These are phyloP conservation scores for Pyracantha coccinea DNA, from an alignment of 331 rosid species.

Conservation along the genomic window DNA sequence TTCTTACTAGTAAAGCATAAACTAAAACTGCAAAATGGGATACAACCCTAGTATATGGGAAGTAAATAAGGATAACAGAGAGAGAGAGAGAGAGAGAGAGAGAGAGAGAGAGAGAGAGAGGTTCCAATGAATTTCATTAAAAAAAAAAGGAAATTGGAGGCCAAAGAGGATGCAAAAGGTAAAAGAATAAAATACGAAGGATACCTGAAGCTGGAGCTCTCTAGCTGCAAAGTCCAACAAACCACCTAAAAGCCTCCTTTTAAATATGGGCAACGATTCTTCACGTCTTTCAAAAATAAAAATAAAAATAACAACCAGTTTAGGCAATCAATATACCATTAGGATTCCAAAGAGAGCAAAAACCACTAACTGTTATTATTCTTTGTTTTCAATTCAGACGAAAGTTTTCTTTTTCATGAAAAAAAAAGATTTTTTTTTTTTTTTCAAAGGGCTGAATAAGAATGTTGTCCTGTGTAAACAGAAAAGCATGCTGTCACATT, in stretches of 20 bases:
- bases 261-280: slow-evolving; percentile 83
- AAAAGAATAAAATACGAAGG: slow-evolving; percentile 6
- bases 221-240: slow-evolving; percentile 80
- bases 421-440: too few relatives aligned
- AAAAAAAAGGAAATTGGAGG: background rate
- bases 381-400: too few relatives aligned
- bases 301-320: slow-evolving; percentile 24
- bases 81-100: background rate
- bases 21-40: background rate
- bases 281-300: slow-evolving; percentile 66
- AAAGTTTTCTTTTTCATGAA: too few relatives aligned
- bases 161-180: background rate
- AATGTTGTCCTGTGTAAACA: background rate
- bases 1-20: background rate
- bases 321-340: slow-evolving; percentile 13
- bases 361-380: slow-evolving; percentile 1
- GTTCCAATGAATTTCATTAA: background rate
- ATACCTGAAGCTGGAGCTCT: slow-evolving; percentile 93
- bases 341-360: background rate
- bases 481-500: background rate
- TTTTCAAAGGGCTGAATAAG: too few relatives aligned
- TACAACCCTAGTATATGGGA: background rate
- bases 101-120: background rate
- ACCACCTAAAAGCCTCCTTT: slow-evolving; percentile 85
- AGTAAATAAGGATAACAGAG: background rate